Evolutionary conservation across 2,329 filamentous ascomycete genomes (phyloP), one percentile per base, ranked within the genome.

Genomic region (Endoconidiophora polonica): DNA sequence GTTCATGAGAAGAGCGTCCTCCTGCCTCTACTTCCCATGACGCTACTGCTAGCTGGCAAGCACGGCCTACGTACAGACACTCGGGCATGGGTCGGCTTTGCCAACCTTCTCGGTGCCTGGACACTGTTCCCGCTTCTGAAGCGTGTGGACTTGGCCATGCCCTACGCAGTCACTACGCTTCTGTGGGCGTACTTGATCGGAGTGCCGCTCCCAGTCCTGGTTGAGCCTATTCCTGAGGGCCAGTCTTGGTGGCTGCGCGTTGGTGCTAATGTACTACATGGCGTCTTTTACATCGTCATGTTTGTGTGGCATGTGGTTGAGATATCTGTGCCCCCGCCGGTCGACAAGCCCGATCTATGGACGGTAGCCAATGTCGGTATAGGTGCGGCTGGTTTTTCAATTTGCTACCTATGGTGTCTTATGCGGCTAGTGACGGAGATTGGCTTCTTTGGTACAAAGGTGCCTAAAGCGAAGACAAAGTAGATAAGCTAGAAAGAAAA

Each of bases 1-100:
- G 93, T 98, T 0, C 91, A 98, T 59, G 91, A 98, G 67, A 98
- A 98, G 73, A 95, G 88, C 56, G 86, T 94, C 0, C 71, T 98
- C 4, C 74, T 98, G 2, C 93, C 91, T 1, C 70, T 98, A 44
- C 76, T 96, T 62, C 91, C 91, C 0, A 94, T 93, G 84, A 96
- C 88, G 0, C 66, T 95, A 5, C 71, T 96, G 4, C 71, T 98
- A 38, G 83, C 84, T 14, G 80, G 83, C 14, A 77, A 81, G 55
- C 76, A 84, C 45, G 90, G 90, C 0, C 67, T 98, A 46, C 77
- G 77, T 53, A 83, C 83, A 53, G 79, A 81, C 48, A 77, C 76
- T 16, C 77, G 91, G 45, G 80, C 86, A 2, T 98, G 91, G 91
- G 81, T 96, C 3, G 88, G 88, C n/a, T 94, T 94, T 60, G 88